These are phyloP conservation scores for Fusarium sp. DNA, from an alignment of 2,329 filamentous ascomycete genomes.

Conservation along the genomic window DNA sequence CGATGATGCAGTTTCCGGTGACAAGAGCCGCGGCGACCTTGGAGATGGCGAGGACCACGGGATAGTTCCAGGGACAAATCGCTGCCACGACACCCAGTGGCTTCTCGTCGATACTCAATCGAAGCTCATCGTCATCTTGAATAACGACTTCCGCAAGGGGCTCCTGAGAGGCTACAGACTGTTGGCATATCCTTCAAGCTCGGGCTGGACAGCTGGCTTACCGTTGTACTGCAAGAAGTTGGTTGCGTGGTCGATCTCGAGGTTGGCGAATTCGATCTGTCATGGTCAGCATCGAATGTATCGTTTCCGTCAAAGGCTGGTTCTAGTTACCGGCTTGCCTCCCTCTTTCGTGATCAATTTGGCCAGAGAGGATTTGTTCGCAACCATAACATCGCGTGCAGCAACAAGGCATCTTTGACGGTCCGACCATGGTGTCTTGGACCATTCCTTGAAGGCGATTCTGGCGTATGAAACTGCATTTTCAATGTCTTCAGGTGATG, in stretches of 20 bases:
- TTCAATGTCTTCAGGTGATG: background rate
- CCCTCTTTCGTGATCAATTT: background rate
- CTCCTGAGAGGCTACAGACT: background rate
- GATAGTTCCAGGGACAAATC: slow-evolving; percentile 66
- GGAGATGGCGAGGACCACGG: slow-evolving; percentile 57
- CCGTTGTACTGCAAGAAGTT: slow-evolving; percentile 8
- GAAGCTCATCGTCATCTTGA: slow-evolving; percentile 2
- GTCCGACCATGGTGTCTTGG: background rate
- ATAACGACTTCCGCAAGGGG: background rate
- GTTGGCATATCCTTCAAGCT: background rate
- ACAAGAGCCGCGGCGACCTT: slow-evolving; percentile 66
- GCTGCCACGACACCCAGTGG: slow-evolving; percentile 55
- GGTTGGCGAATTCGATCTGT: slow-evolving; percentile 2
- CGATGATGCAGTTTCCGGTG: slow-evolving; percentile 63
- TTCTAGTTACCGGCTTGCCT: background rate
- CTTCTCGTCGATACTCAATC: background rate
- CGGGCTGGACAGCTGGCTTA: background rate
- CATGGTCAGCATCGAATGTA: background rate
- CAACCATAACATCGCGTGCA: background rate
- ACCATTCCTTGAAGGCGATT: background rate
- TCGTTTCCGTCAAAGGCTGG: accelerated
- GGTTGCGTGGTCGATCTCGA: slow-evolving; percentile 2
- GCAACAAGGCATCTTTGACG: background rate
- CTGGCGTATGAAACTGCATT: background rate
- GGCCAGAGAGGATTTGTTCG: background rate